Conservation (phyloP, 768 basidiomycete genomes). For the Baorangia bicolor region DNA sequence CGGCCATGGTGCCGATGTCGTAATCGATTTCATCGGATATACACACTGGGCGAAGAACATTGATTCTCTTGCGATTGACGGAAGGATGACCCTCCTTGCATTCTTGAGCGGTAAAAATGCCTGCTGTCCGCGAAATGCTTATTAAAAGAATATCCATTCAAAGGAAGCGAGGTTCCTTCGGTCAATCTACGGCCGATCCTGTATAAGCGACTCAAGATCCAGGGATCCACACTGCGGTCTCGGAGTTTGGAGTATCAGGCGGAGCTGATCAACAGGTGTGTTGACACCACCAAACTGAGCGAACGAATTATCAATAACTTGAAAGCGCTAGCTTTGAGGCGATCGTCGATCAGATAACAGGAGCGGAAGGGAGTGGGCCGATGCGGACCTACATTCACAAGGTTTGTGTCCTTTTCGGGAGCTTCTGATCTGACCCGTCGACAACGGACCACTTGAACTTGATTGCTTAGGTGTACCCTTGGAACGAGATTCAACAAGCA, state of each 20-base stretch:
- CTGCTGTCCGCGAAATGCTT: conserved; percentile 17
- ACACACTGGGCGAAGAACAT: conserved; percentile 76
- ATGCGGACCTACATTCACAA: conserved; percentile 79
- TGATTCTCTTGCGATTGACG: conserved; percentile 65
- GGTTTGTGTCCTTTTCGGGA: conserved; percentile 38
- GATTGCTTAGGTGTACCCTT: conserved; percentile 63
- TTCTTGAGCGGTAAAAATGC: conserved; percentile 58
- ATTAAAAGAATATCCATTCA: conserved; percentile 17
- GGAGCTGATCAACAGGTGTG: conserved; percentile 60
- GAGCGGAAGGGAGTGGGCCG: conserved; percentile 51
- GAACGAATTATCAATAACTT: background rate
- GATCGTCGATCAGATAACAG: conserved; percentile 58
- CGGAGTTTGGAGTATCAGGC: conserved; percentile 75
- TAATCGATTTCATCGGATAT: conserved; percentile 83
- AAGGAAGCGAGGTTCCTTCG: conserved; percentile 52
- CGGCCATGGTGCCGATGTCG: conserved; percentile 73
- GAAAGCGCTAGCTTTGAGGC: conserved; percentile 49
- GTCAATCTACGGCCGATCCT: conserved; percentile 67
- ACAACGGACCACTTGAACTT: conserved; percentile 4
- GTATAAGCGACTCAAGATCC: conserved; percentile 81
- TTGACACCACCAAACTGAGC: background rate
- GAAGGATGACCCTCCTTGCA: conserved; percentile 69
- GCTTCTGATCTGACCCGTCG: conserved; percentile 13
- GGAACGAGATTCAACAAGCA: conserved; percentile 76
- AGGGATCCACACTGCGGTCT: conserved; percentile 84